Evolutionary conservation across 441 rosid genomes (phyloP).

Genomic region (Raphanus hybrid): DNA sequence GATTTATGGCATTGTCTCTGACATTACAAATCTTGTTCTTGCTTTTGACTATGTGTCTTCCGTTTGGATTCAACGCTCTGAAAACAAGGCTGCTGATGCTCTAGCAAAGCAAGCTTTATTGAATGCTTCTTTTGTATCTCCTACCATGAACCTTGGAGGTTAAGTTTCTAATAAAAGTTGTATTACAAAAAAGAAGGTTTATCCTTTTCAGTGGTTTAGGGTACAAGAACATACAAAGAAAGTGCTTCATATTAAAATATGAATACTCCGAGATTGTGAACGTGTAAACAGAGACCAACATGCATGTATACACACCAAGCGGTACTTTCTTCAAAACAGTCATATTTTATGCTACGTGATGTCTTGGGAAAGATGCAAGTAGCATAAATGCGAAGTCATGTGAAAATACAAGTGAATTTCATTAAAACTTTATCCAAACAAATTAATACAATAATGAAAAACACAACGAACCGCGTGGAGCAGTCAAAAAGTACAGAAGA

Average conservation of each 20-base stretch:
- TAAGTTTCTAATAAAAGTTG: too few relatives aligned
- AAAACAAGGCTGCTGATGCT: too few relatives aligned
- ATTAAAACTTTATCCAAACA: conserved; percentile 7
- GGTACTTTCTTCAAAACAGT: not conserved
- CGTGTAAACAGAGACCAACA: not conserved
- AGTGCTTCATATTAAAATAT: not conserved
- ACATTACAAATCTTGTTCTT: too few relatives aligned
- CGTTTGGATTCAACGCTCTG: too few relatives aligned
- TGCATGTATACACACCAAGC: not conserved
- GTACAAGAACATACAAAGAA: not conserved
- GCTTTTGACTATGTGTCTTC: too few relatives aligned
- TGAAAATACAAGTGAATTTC: conserved; percentile 20
- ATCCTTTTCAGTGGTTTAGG: not conserved
- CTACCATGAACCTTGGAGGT: too few relatives aligned
- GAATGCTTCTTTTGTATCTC: too few relatives aligned
- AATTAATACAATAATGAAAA: not conserved
- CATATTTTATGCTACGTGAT: not conserved
- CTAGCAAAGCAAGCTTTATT: too few relatives aligned
- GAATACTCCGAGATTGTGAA: not conserved
- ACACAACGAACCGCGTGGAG: conserved; percentile 23
- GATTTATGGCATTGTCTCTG: too few relatives aligned
- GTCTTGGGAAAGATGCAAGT: not conserved
- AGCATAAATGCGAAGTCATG: conserved; percentile 31
- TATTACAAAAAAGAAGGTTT: too few relatives aligned
- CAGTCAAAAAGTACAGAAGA: conserved; percentile 10